Conservation (phyloP, 148 eudicot genomes). For the Vaccinium macrocarpon region DNA sequence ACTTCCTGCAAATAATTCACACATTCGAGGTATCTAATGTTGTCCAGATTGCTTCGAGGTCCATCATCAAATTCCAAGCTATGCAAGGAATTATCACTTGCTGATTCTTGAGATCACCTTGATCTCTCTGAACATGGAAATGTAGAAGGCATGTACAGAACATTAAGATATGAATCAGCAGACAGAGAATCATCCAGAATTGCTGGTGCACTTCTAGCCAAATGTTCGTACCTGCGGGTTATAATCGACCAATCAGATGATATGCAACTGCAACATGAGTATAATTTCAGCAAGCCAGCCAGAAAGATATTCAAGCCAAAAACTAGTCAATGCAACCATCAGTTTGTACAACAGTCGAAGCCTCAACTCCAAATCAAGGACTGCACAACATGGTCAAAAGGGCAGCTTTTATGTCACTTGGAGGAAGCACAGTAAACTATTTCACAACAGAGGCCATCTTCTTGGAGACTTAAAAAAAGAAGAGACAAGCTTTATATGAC, state of each 20-base stretch:
- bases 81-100: slow-evolving; percentile 47
- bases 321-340: background rate
- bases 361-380: background rate
- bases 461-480: background rate
- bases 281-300: background rate
- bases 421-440: background rate
- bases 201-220: slow-evolving; percentile 95
- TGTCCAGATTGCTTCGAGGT: slow-evolving; percentile 93
- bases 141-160: slow-evolving; percentile 93
- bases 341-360: background rate
- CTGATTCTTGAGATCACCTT: slow-evolving; percentile 57
- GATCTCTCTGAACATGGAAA: slow-evolving; percentile 95
- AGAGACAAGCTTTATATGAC: background rate
- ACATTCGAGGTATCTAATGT: slow-evolving; percentile 79
- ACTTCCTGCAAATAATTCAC: slow-evolving; percentile 90
- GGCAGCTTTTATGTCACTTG: background rate
- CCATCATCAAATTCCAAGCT: slow-evolving; percentile 64
- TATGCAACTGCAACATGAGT: background rate
- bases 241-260: slow-evolving; percentile 21
- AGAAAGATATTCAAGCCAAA: background rate
- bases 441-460: background rate
- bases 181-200: slow-evolving; percentile 95
- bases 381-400: background rate
- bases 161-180: slow-evolving; percentile 98
- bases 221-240: slow-evolving; percentile 81